Evolutionary conservation across 1,284 basidiomycete genomes (phyloP).

Genomic region (Austroboletus rostrupii): DNA sequence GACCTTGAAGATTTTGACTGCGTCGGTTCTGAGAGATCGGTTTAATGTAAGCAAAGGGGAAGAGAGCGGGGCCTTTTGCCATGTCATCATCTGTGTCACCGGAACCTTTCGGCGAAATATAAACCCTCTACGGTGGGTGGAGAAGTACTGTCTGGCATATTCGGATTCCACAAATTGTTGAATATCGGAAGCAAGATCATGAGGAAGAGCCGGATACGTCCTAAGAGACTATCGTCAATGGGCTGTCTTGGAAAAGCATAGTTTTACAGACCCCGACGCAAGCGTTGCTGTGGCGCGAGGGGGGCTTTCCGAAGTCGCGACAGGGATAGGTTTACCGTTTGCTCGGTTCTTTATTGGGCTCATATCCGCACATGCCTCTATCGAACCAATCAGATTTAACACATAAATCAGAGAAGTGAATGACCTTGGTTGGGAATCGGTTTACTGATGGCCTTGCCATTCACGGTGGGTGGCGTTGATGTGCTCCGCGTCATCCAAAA

Average conservation of each 20-base stretch:
- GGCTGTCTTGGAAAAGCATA: not conserved
- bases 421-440: constrained; percentile 64
- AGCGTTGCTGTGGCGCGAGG: constrained; percentile 40
- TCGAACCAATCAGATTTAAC: constrained; percentile 3
- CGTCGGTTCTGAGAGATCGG: constrained; percentile 66
- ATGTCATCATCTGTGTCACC: constrained; percentile 80
- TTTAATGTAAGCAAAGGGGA: constrained; percentile 73
- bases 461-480: constrained; percentile 42
- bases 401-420: constrained; percentile 16
- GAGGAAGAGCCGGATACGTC: constrained; percentile 55
- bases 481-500: constrained; percentile 33
- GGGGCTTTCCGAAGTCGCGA: constrained; percentile 39
- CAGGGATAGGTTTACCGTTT: constrained; percentile 63
- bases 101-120: constrained; percentile 79
- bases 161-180: constrained; percentile 80
- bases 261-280: constrained; percentile 55
- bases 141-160: constrained; percentile 83
- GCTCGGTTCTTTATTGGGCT: constrained; percentile 66
- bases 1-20: constrained; percentile 81
- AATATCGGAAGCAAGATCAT: constrained; percentile 77
- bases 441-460: constrained; percentile 60
- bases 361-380: constrained; percentile 70
- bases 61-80: constrained; percentile 76
- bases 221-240: constrained; percentile 14
- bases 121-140: constrained; percentile 81